Base-by-base conservation (phyloP, 179 eudicot genomes). In the Actinidia chinensis region DNA sequence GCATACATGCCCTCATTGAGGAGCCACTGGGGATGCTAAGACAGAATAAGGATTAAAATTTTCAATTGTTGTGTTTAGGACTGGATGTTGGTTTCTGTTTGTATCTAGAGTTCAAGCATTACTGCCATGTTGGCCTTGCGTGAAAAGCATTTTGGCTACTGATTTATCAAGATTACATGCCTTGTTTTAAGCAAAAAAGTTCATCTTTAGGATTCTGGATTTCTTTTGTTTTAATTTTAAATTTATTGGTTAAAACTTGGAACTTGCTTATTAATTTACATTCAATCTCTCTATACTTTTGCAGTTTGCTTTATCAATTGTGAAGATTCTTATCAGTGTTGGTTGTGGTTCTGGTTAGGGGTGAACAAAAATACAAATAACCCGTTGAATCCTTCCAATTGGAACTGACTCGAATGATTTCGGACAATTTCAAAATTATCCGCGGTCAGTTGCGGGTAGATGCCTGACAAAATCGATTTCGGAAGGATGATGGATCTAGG, bases 41-140 rank as follows among this genome's bases (percentile, higher is more conserved):
- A 59, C 42, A 74, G 69, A 74, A 48, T 20, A 46, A 28, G 42
- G 46, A 72, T 72, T 51, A 20, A 59, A 48, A 73, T 50, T 40
- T 55, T 20, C n/a, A 73, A 48, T 20, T 10, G 5, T 71, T 8
- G 18, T 55, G 36, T 4, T 56, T 10, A 54, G 18, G 28, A 55
- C 64, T 11, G 76, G 47, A 33, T 54, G 33, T 54, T 56, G 36
- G 76, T 73, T 43, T 54, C 36, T 40, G 13, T 23, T 36, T 17
- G 11, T 42, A 73, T 17, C 36, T 20, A 9, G 20, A 50, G 14
- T 50, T 71, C 23, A 33, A 6, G 60, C 17, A 51, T 51, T 15
- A 51, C 15, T 22, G 13, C 43, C 20, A 23, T 25, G 58, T 14
- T 68, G 15, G 51, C 42, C 71, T 43, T n/a, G n/a, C n/a, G 5